phyloP scores from a whole-genome alignment of 495 filamentous ascomycete species.

The Talaromyces ruber region DNA sequence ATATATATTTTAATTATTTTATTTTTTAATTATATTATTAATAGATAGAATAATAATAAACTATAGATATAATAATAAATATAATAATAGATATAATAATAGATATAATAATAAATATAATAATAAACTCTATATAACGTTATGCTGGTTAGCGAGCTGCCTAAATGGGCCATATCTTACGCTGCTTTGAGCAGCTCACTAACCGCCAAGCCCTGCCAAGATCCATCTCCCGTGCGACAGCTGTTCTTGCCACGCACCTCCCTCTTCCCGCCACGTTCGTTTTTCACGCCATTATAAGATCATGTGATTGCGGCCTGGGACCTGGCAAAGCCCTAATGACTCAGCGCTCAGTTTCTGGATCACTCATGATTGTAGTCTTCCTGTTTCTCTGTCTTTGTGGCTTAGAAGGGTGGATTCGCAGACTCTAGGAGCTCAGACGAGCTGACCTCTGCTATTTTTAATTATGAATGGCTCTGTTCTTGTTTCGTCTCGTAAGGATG shows the following conservation, averaged over 20 bases:
- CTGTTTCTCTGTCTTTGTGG: background rate
- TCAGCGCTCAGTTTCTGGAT: background rate
- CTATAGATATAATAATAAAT: too few species aligned
- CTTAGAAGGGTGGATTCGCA: background rate
- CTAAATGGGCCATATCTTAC: background rate
- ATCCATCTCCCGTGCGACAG: background rate
- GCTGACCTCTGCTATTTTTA: background rate
- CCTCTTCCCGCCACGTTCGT: background rate
- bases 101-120: too few species aligned
- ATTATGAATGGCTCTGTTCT: background rate
- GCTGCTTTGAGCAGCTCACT: background rate
- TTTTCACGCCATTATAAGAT: background rate
- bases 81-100: too few species aligned
- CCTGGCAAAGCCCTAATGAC: background rate
- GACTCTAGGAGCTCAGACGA: background rate
- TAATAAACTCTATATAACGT: too few species aligned
- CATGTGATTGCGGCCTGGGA: background rate
- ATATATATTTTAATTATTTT: too few species aligned
- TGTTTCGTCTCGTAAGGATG: background rate
- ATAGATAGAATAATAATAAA: too few species aligned
- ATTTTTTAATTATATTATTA: too few species aligned
- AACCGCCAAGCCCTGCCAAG: background rate
- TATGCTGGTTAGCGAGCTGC: background rate
- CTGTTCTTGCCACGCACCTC: background rate
- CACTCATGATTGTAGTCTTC: background rate